phyloP scores from a whole-genome alignment of 2,329 filamentous ascomycete species.

The Fusarium haematococcum region DNA sequence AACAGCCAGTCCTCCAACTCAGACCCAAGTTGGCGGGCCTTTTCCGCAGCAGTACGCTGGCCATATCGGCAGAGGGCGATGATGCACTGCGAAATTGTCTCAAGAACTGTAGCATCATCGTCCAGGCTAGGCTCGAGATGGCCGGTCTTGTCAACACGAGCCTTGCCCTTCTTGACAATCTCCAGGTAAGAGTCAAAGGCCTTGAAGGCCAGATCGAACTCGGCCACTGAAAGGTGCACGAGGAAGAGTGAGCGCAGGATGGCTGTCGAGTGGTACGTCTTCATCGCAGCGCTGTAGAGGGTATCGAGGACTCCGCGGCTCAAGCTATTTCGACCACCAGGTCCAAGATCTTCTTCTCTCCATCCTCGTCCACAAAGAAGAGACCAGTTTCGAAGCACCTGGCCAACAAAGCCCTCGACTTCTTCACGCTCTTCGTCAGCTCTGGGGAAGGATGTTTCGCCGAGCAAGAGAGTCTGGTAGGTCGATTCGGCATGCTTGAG shows the following conservation, averaged over 20 bases:
- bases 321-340: slow-evolving; percentile 80
- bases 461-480: slow-evolving; percentile 83
- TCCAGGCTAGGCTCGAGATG: slow-evolving; percentile 79
- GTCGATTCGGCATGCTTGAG: slow-evolving; percentile 81
- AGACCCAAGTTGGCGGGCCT: slow-evolving; percentile 76
- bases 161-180: slow-evolving; percentile 86
- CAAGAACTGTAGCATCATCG: slow-evolving; percentile 79
- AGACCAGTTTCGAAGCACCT: slow-evolving; percentile 87
- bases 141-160: slow-evolving; percentile 82
- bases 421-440: slow-evolving; percentile 83
- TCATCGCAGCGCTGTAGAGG: slow-evolving; percentile 89
- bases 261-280: slow-evolving; percentile 94
- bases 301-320: slow-evolving; percentile 85
- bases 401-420: slow-evolving; percentile 84
- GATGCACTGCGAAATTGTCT: slow-evolving; percentile 84
- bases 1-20: slow-evolving; percentile 82
- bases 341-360: slow-evolving; percentile 83
- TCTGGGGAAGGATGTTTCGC: slow-evolving; percentile 84
- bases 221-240: slow-evolving; percentile 86
- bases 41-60: slow-evolving; percentile 78
- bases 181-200: slow-evolving; percentile 93
- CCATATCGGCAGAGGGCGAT: slow-evolving; percentile 86
- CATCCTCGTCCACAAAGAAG: slow-evolving; percentile 83
- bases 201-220: slow-evolving; percentile 92
- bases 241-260: slow-evolving; percentile 89